Conservation (phyloP, 257 asterid species). For the Leonotis leonurus region DNA sequence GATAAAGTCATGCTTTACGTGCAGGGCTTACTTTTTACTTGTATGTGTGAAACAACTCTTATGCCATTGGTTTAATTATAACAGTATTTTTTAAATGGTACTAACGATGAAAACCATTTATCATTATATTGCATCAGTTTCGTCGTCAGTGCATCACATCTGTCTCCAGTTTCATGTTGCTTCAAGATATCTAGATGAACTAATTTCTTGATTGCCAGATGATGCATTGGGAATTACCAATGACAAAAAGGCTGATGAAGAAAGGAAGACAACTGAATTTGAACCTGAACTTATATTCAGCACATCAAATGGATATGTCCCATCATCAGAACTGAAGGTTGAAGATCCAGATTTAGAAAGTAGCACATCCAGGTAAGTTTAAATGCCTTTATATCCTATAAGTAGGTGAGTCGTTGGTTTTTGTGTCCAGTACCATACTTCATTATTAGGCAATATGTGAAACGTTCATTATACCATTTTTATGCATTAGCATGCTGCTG, state of each 20-base stretch:
- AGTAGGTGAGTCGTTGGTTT: too few species aligned
- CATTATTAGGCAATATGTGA: too few species aligned
- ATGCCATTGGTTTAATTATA: too few species aligned
- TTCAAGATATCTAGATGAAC: constrained; percentile 8
- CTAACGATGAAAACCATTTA: not conserved
- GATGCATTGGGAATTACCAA: constrained; percentile 26
- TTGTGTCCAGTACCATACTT: too few species aligned
- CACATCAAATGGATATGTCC: constrained; percentile 29
- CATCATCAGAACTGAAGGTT: constrained; percentile 30
- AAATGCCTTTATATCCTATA: too few species aligned
- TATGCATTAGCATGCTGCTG: too few species aligned
- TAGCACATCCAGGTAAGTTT: too few species aligned
- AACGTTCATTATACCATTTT: too few species aligned
- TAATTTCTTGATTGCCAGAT: constrained; percentile 32
- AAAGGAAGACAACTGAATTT: constrained; percentile 17
- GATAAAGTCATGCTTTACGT: too few species aligned
- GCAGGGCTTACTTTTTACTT: too few species aligned
- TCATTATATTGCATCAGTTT: not conserved
- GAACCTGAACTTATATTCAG: constrained; percentile 23
- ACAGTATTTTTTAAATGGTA: too few species aligned
- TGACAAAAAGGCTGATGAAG: constrained; percentile 23
- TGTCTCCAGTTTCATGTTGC: not conserved
- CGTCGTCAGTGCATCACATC: not conserved
- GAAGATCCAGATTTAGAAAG: constrained; percentile 28
- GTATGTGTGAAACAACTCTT: too few species aligned